Evolutionary conservation across 2,329 filamentous ascomycete genomes (phyloP).

Genomic region (Diaporthe aspalathi): DNA sequence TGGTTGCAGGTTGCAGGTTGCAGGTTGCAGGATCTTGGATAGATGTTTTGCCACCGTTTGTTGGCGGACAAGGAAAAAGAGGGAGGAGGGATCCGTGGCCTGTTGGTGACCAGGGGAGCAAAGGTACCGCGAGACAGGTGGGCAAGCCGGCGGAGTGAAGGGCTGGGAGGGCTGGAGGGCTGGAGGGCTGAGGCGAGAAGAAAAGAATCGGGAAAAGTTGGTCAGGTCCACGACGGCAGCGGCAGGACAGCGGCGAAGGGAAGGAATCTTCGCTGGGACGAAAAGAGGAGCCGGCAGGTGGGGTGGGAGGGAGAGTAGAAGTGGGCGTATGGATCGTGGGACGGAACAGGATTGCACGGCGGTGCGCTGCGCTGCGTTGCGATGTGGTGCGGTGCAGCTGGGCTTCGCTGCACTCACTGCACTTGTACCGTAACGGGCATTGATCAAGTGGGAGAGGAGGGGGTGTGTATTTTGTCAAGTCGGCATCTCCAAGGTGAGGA

Average conservation of each 20-base stretch:
- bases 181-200: slow-evolving; percentile 18
- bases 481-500: not conserved
- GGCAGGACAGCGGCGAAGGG: slow-evolving; percentile 32
- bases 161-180: not conserved
- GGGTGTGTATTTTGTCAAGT: not conserved
- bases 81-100: slow-evolving; percentile 16
- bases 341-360: slow-evolving; percentile 23
- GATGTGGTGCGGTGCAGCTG: no score
- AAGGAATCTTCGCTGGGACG: slow-evolving; percentile 29
- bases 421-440: slow-evolving; percentile 16
- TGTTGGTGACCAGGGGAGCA: not conserved
- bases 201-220: slow-evolving; percentile 32
- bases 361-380: not conserved
- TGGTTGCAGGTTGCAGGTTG: slow-evolving; percentile 5
- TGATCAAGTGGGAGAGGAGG: not conserved
- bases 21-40: slow-evolving; percentile 25
- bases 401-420: no score
- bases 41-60: slow-evolving; percentile 18
- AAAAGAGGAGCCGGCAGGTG: slow-evolving; percentile 32
- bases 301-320: slow-evolving; percentile 29
- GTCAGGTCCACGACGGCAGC: slow-evolving; percentile 33
- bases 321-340: slow-evolving; percentile 30
- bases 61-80: not conserved
- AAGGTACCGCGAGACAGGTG: slow-evolving; percentile 27
- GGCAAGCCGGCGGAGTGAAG: slow-evolving; percentile 30